Evolutionary conservation across 2,329 filamentous ascomycete genomes (phyloP).

Genomic region (Aphanoascus verrucosus): DNA sequence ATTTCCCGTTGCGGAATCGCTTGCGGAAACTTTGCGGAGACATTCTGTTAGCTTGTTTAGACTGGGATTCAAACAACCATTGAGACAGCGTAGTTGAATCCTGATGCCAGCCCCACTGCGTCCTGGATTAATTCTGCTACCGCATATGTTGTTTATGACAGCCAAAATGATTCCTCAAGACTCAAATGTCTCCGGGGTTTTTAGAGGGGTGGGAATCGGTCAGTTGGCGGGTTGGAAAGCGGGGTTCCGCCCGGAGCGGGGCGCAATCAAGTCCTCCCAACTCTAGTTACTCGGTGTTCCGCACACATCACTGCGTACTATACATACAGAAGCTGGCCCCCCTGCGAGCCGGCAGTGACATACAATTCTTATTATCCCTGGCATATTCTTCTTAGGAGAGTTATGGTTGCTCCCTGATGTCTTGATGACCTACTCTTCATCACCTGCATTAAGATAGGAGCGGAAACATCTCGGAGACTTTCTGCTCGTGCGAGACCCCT

Average conservation of each 20-base stretch:
- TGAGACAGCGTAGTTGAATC: neutral
- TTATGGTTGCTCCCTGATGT: too few relatives aligned
- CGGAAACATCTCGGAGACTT: too few relatives aligned
- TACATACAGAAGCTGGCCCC: too few relatives aligned
- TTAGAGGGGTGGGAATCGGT: neutral
- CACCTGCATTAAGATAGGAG: too few relatives aligned
- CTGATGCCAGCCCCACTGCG: neutral
- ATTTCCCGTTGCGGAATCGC: neutral
- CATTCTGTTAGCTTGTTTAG: constrained; percentile 1
- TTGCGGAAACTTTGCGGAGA: constrained; percentile 9
- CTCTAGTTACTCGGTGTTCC: too few relatives aligned
- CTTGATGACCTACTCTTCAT: too few relatives aligned
- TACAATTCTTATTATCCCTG: too few relatives aligned
- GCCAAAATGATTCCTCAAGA: neutral
- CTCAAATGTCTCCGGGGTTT: neutral
- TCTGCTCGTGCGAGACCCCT: too few relatives aligned
- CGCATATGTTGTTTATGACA: neutral
- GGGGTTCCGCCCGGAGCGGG: constrained; percentile 2
- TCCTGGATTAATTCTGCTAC: neutral
- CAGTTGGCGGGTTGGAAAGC: neutral
- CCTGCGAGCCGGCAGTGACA: too few relatives aligned
- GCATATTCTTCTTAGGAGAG: too few relatives aligned
- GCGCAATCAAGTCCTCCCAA: neutral
- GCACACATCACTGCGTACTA: too few relatives aligned
- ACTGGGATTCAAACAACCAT: neutral